Evolutionary conservation across 2,329 filamentous ascomycete species (phyloP), one percentile per base, ranked within the genome.

Genomic region (Aciculosporium take): DNA sequence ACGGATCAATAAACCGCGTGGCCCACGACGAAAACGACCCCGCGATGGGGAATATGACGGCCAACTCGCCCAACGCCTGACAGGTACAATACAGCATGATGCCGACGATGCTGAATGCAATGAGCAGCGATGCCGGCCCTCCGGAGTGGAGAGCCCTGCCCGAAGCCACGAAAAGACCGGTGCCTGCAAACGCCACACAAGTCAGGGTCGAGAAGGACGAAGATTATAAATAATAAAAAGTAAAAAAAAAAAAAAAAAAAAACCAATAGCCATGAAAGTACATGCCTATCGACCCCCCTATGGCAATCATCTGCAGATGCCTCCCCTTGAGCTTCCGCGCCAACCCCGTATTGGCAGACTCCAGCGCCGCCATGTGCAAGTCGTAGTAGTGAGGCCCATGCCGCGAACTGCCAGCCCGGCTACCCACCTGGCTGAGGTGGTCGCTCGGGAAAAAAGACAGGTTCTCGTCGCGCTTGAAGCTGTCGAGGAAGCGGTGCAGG

Each of bases 261-360:
- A 1, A 2, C n/a, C n/a, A 6, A 13, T 13, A 13, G 15, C 29
- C 29, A 31, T 1, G 10, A 15, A 20, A n/a, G 23, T 5, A 33
- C 60, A 31, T 65, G 76, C 83, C 84, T 53, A 94, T 94, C 9
- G 84, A 89, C 33, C 88, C 88, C 51, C 87, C 87, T 50, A 95
- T 94, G 12, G 89, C 89, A 68, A 95, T 95, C 89, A 95, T 95
- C 66, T 95, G 88, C 56, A 95, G 58, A 66, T 96, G 89, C 37
- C 87, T 72, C 17, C 79, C 78, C 63, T 93, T 91, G 50, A 94
- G 64, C 58, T 78, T 80, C 53, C 87, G 72, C 39, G 82, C 76
- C 39, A 96, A 69, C 7, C 81, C 77, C 35, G 84, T 81, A 48
- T 79, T 72, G 4, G 84, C 82, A 2, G 85, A 88, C 55, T 87